phyloP scores from a whole-genome alignment of 805 yeast genomes.

The Pichia phayaonensis region DNA sequence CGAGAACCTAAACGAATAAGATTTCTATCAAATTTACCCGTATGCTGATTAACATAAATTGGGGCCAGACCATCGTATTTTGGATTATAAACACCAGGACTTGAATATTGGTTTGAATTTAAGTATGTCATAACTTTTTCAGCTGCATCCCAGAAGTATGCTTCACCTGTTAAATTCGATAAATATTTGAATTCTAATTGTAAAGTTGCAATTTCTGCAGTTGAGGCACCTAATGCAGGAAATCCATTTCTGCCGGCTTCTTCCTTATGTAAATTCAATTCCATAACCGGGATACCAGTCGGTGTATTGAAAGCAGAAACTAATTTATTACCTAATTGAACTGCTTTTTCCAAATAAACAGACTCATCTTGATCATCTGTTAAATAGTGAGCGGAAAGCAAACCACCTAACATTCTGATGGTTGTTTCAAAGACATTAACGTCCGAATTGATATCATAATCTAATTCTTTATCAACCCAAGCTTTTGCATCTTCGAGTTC shows the following conservation, averaged over 20 bases:
- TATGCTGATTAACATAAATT: slow-evolving; percentile 65
- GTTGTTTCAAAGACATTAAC: slow-evolving; percentile 93
- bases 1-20: slow-evolving; percentile 79
- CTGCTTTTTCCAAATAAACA: slow-evolving; percentile 68
- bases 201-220: slow-evolving; percentile 84
- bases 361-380: slow-evolving; percentile 42
- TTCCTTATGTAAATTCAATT: slow-evolving; percentile 63
- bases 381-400: slow-evolving; percentile 73
- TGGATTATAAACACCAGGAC: slow-evolving; percentile 1
- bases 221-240: slow-evolving; percentile 71
- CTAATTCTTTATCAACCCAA: slow-evolving; percentile 69
- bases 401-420: slow-evolving; percentile 87
- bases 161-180: slow-evolving; percentile 72
- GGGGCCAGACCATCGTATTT: slow-evolving; percentile 69
- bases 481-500: slow-evolving; percentile 56
- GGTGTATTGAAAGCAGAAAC: slow-evolving; percentile 59
- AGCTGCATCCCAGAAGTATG: slow-evolving; percentile 66
- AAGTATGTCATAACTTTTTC: slow-evolving; percentile 67
- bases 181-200: slow-evolving; percentile 84
- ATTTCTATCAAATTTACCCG: slow-evolving; percentile 58
- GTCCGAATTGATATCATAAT: slow-evolving; percentile 62
- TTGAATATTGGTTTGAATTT: slow-evolving; percentile 52
- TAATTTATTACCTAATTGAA: slow-evolving; percentile 66
- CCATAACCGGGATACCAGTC: slow-evolving; percentile 71
- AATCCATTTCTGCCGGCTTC: slow-evolving; percentile 48